phyloP scores from a whole-genome alignment of 305 asterid genomes.

The Striga hermonthica region DNA sequence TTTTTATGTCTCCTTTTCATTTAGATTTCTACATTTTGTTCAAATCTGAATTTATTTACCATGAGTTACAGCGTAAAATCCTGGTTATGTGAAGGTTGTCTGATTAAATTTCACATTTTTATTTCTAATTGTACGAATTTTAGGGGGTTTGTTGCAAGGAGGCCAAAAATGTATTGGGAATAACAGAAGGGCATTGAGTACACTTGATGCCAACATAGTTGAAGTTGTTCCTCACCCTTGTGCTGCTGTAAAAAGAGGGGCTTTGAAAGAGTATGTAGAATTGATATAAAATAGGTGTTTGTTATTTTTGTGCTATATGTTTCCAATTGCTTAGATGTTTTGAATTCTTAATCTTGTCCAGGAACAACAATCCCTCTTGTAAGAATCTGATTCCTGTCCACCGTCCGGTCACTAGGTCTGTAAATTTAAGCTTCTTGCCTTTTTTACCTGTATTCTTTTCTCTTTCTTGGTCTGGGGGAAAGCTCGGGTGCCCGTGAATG shows the following conservation, averaged over 20 bases:
- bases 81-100: neutral
- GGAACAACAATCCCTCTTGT: slow-evolving; percentile 42
- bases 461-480: slow-evolving; percentile 1
- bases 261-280: slow-evolving; percentile 43
- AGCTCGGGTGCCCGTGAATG: neutral
- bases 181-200: slow-evolving; percentile 67
- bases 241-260: slow-evolving; percentile 59
- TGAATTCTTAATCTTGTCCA: slow-evolving; percentile 35
- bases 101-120: neutral
- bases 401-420: slow-evolving; percentile 84
- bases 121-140: neutral
- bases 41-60: neutral
- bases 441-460: neutral
- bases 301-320: neutral
- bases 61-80: neutral
- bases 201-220: slow-evolving; percentile 58
- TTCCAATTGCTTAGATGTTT: neutral
- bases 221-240: slow-evolving; percentile 40
- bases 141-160: slow-evolving; percentile 26
- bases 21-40: no score
- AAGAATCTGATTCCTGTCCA: slow-evolving; percentile 51
- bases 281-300: slow-evolving; percentile 12
- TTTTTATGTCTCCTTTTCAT: no score
- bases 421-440: neutral
- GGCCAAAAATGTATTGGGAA: slow-evolving; percentile 33